Evolutionary conservation across 768 basidiomycete genomes (phyloP).

Genomic region (Lactarius psammicola): DNA sequence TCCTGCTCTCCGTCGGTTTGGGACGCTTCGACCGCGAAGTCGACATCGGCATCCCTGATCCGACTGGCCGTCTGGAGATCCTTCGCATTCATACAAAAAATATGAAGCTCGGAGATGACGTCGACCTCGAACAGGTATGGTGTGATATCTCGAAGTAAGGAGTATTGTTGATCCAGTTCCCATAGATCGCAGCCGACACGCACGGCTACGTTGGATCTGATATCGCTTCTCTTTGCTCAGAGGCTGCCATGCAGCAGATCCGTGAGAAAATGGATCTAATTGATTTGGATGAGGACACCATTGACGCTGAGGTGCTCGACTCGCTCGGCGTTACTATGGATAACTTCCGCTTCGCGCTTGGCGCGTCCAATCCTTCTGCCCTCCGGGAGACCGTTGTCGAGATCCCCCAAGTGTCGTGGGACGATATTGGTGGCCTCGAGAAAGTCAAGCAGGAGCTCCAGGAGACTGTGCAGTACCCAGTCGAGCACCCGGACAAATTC

Average conservation of each 20-base stretch:
- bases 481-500: constrained; percentile 99
- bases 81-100: constrained; percentile 99
- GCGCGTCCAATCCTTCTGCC: constrained; percentile 95
- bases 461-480: constrained; percentile 99
- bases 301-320: constrained; percentile 98
- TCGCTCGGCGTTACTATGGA: constrained; percentile 99
- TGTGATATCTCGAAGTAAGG: background rate
- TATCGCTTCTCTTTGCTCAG: constrained; percentile 94
- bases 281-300: constrained; percentile 95
- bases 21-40: constrained; percentile 99
- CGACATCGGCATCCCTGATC: constrained; percentile 99
- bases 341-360: constrained; percentile 99
- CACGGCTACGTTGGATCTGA: constrained; percentile 99
- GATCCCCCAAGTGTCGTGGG: constrained; percentile 97
- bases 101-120: constrained; percentile 97
- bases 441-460: constrained; percentile 99
- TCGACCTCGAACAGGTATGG: constrained; percentile 89
- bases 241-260: constrained; percentile 99
- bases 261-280: constrained; percentile 99
- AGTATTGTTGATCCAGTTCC: constrained; percentile 21
- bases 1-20: constrained; percentile 97
- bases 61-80: constrained; percentile 97
- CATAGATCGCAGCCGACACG: constrained; percentile 94
- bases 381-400: constrained; percentile 99
- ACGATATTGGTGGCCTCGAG: constrained; percentile 98